Conservation (phyloP, 73 alveolate species). For the Uronychia binucleata region DNA sequence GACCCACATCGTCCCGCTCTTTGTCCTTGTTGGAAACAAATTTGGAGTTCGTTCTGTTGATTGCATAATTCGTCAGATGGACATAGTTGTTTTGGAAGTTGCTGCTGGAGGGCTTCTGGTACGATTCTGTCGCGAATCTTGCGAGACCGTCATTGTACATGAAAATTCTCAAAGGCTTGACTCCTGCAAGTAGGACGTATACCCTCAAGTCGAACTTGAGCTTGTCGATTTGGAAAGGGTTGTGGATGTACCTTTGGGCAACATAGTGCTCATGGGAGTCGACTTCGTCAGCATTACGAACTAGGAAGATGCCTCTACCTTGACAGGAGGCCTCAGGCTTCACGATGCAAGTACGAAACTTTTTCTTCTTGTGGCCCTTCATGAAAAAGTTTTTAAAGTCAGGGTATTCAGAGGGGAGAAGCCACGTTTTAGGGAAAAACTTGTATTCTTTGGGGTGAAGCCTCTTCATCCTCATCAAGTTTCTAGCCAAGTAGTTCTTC, state of each 20-base stretch:
- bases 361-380: too few relatives aligned
- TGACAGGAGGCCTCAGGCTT: slow-evolving; percentile 45
- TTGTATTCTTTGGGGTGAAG: slow-evolving; percentile 65
- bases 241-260: slow-evolving; percentile 75
- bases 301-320: slow-evolving; percentile 35
- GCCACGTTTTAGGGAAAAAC: slow-evolving; percentile 81
- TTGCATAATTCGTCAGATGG: slow-evolving; percentile 41
- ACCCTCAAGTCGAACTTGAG: slow-evolving; percentile 89
- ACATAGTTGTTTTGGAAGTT: slow-evolving; percentile 11
- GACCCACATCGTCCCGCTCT: slow-evolving; percentile 52
- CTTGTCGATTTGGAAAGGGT: slow-evolving; percentile 85
- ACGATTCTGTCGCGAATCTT: slow-evolving; percentile 60
- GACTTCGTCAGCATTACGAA: slow-evolving; percentile 10
- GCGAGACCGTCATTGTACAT: slow-evolving; percentile 67
- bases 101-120: slow-evolving; percentile 14
- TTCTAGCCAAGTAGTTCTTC: slow-evolving; percentile 74
- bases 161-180: slow-evolving; percentile 57
- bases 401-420: slow-evolving; percentile 68
- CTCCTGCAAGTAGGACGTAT: slow-evolving; percentile 69
- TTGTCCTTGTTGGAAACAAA: too few relatives aligned
- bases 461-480: slow-evolving; percentile 70
- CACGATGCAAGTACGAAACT: slow-evolving; percentile 12
- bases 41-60: slow-evolving; percentile 34
- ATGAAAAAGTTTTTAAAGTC: slow-evolving; percentile 63
- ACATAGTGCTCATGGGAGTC: slow-evolving; percentile 57